Percentiles rank a stretch among this genome's conserved stretches.
Evolutionary conservation across 1,284 basidiomycete genomes (phyloP).

Genomic region (Ganoderma leucocontextum): DNA sequence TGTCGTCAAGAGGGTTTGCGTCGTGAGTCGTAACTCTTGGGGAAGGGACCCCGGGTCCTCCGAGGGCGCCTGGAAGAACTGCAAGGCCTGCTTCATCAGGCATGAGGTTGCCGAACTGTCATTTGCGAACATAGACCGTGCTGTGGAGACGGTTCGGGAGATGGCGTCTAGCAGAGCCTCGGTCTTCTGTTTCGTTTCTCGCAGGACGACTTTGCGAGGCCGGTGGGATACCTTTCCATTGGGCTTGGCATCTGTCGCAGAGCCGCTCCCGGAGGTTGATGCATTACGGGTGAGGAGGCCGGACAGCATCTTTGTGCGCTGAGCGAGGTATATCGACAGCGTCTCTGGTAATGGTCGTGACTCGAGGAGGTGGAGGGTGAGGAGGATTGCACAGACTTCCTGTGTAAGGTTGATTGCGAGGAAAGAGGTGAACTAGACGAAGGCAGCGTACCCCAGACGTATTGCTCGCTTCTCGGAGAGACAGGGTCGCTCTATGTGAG

Average conservation of each 20-base stretch:
- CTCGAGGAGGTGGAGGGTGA: conserved; percentile 86
- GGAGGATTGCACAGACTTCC: conserved; percentile 78
- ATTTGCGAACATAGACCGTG: conserved; percentile 61
- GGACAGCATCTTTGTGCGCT: conserved; percentile 74
- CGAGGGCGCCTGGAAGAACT: conserved; percentile 59
- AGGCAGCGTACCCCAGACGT: conserved; percentile 22
- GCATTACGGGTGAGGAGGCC: conserved; percentile 47
- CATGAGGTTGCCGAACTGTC: conserved; percentile 44
- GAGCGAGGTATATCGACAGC: conserved; percentile 72
- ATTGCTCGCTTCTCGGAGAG: conserved; percentile 62
- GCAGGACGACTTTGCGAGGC: conserved; percentile 46
- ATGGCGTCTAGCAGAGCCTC: conserved; percentile 62
- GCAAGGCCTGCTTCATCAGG: conserved; percentile 63
- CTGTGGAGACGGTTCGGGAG: conserved; percentile 60
- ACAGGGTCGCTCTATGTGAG: conserved; percentile 80
- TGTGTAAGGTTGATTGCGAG: conserved; percentile 40
- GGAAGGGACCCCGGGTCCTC: conserved; percentile 48
- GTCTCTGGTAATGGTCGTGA: conserved; percentile 80
- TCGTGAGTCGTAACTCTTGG: conserved; percentile 65
- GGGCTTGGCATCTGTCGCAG: conserved; percentile 36
- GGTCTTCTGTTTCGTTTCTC: conserved; percentile 60
- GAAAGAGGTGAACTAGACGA: too few relatives aligned
- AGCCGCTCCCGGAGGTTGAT: conserved; percentile 46
- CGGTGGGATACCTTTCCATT: conserved; percentile 34
- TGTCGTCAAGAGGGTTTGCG: conserved; percentile 63